Percentiles rank a stretch among this genome's conserved stretches.
Conservation (phyloP, 2,329 filamentous ascomycete genomes). For the Didymella glomerata region DNA sequence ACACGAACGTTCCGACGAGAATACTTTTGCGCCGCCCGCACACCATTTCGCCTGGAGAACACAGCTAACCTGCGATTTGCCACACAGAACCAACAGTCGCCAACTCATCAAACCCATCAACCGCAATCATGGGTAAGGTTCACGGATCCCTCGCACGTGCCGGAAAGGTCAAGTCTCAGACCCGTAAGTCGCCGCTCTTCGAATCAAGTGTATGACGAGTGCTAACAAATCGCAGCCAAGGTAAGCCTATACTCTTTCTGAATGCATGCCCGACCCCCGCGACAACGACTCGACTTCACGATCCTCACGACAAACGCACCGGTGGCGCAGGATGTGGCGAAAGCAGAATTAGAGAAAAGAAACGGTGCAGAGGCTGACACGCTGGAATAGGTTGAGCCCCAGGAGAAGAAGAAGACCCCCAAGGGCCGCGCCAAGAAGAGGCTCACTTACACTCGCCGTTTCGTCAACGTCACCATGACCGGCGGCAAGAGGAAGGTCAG, state of each 20-base stretch:
- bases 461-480: conserved; percentile 97
- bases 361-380: conserved; percentile 35
- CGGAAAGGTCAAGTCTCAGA: conserved; percentile 88
- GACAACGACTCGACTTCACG: conserved; percentile 2
- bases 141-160: conserved; percentile 94
- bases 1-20: conserved; percentile 20
- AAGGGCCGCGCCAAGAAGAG: conserved; percentile 99
- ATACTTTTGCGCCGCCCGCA: conserved; percentile 11
- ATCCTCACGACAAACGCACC: neutral
- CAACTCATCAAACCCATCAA: conserved; percentile 46
- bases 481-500: conserved; percentile 98
- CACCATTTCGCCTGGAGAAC: conserved; percentile 13
- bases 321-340: neutral
- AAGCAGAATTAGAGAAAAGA: neutral
- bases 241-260: conserved; percentile 27
- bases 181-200: conserved; percentile 31
- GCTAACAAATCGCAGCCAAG: conserved; percentile 39
- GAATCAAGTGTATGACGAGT: conserved; percentile 7
- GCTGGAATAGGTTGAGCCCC: conserved; percentile 74
- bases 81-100: conserved; percentile 41
- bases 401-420: conserved; percentile 96
- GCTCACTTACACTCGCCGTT: conserved; percentile 93
- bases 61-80: conserved; percentile 45
- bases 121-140: conserved; percentile 85
- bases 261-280: neutral